A percentile compares a stretch with the other conserved stretches of the same genome.
These are phyloP conservation scores for Beta macrorhiza DNA, from an alignment of 179 eudicot genomes.

Conservation along the genomic window DNA sequence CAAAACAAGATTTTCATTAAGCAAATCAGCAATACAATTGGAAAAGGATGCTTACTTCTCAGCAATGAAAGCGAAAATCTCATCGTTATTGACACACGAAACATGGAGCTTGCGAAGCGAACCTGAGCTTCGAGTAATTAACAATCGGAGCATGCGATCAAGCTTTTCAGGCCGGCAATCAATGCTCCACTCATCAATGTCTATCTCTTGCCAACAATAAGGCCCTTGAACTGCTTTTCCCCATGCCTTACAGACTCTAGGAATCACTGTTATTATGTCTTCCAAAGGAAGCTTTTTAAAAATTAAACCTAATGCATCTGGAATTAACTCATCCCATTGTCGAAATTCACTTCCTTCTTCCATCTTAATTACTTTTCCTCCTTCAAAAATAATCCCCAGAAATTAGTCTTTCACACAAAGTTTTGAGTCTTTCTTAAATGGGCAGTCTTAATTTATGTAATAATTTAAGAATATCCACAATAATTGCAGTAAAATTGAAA, in stretches of 20 bases:
- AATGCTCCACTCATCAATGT: conserved; percentile 68
- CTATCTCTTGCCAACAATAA: conserved; percentile 79
- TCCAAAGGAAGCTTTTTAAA: conserved; percentile 53
- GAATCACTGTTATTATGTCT: conserved; percentile 59
- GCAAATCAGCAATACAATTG: neutral
- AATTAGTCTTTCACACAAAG: neutral
- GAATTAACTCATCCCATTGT: conserved; percentile 69
- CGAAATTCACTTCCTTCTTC: conserved; percentile 43
- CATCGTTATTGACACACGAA: conserved; percentile 51
- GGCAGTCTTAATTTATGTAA: neutral
- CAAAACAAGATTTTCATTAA: neutral
- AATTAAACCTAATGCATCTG: conserved; percentile 66
- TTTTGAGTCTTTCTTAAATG: neutral
- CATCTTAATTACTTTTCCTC: conserved; percentile 31
- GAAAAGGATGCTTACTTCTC: conserved; percentile 51
- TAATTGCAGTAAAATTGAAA: too few relatives aligned
- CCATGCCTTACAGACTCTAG: conserved; percentile 80
- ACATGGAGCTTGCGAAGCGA: conserved; percentile 59
- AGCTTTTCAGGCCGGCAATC: conserved; percentile 38
- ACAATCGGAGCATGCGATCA: conserved; percentile 59
- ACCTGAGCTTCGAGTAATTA: conserved; percentile 60
- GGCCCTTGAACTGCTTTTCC: conserved; percentile 60
- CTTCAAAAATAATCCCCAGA: conserved; percentile 18
- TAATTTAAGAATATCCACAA: too few relatives aligned
- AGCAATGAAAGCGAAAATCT: conserved; percentile 56